These are phyloP conservation scores for Blakeslea trispora DNA, from an alignment of 371 early-diverging fungal genomes.

Conservation along the genomic window DNA sequence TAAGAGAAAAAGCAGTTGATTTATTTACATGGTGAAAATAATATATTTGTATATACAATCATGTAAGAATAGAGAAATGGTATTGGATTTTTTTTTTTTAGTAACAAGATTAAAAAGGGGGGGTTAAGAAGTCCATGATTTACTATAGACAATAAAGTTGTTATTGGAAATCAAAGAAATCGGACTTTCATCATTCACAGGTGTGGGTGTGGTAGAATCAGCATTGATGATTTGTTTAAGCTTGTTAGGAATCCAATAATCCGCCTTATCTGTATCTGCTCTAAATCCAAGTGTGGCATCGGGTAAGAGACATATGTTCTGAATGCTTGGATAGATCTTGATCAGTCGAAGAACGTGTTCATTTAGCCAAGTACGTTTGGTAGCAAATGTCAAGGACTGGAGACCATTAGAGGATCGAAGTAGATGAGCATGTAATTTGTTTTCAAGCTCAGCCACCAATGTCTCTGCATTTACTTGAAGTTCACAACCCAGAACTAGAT, in stretches of 20 bases:
- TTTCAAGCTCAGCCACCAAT: constrained; percentile 25
- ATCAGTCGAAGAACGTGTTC: constrained; percentile 19
- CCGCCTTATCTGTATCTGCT: not conserved
- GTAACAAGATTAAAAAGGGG: too few relatives aligned
- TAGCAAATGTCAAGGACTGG: constrained; percentile 16
- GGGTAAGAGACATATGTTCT: constrained; percentile 13
- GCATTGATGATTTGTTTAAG: not conserved
- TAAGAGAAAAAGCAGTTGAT: too few relatives aligned
- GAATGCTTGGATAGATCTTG: constrained; percentile 13
- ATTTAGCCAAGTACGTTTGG: constrained; percentile 20
- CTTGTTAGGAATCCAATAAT: not conserved
- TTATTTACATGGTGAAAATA: too few relatives aligned
- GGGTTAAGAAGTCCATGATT: not conserved
- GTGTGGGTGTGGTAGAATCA: not conserved
- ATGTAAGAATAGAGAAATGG: too few relatives aligned
- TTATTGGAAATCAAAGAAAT: not conserved
- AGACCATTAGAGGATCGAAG: not conserved
- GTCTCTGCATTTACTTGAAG: constrained; percentile 37
- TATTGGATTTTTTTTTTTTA: too few relatives aligned
- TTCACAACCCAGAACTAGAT: constrained; percentile 24
- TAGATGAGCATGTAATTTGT: not conserved
- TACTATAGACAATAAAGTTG: constrained; percentile 4
- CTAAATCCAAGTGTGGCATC: constrained; percentile 8
- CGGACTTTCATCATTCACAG: not conserved
- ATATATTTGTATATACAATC: too few relatives aligned